These are phyloP conservation scores for Microthlaspi erraticum DNA, from an alignment of 345 rosid genomes.

Conservation along the genomic window DNA sequence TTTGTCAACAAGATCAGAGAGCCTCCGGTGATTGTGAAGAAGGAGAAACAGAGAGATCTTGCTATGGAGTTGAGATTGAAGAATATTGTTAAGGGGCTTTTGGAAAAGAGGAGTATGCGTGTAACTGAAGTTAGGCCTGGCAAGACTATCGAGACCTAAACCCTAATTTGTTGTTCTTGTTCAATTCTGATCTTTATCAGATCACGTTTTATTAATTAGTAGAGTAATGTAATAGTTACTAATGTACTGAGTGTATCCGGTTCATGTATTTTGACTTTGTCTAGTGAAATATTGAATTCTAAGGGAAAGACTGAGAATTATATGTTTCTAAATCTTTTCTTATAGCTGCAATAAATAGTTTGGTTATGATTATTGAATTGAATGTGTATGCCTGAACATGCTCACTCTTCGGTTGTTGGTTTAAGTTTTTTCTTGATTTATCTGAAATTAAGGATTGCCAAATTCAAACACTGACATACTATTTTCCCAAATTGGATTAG, in stretches of 20 bases:
- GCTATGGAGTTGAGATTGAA: not conserved
- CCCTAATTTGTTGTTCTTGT: not conserved
- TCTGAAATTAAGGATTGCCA: not conserved
- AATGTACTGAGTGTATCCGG: too few relatives aligned
- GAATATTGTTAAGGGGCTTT: not conserved
- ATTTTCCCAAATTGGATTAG: not conserved
- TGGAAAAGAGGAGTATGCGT: not conserved
- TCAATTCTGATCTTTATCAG: not conserved
- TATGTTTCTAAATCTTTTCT: too few relatives aligned
- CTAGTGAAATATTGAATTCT: too few relatives aligned
- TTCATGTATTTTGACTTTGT: too few relatives aligned
- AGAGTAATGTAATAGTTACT: too few relatives aligned
- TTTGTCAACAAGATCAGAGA: not conserved
- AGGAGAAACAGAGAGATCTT: not conserved
- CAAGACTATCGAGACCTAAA: not conserved
- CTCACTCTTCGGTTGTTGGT: too few relatives aligned
- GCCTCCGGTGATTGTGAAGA: conserved; percentile 7
- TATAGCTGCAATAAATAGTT: too few relatives aligned
- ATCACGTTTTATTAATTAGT: too few relatives aligned
- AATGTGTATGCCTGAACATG: too few relatives aligned
- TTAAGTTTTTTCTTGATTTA: too few relatives aligned
- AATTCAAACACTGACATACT: not conserved
- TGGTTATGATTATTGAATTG: too few relatives aligned
- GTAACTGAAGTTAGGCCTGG: not conserved
- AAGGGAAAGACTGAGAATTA: too few relatives aligned